Evolutionary conservation across 305 asterid genomes (phyloP).

Genomic region (Solanum chacoense): DNA sequence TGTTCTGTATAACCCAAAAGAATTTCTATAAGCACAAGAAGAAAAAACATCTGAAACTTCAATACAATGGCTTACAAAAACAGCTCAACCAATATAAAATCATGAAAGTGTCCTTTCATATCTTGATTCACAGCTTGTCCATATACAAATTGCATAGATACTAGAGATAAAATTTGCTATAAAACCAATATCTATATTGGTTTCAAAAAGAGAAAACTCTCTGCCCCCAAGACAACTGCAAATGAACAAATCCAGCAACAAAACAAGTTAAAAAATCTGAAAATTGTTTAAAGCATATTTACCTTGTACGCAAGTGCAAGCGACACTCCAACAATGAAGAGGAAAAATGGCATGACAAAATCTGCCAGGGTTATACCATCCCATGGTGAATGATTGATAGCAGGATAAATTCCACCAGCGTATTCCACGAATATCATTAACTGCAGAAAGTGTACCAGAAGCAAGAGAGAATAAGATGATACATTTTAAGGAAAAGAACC

Average conservation of each 20-base stretch:
- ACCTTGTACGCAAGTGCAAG: slow-evolving; percentile 71
- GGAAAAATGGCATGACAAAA: slow-evolving; percentile 71
- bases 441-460: slow-evolving; percentile 21
- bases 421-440: slow-evolving; percentile 63
- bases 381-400: slow-evolving; percentile 78
- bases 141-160: neutral
- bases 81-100: neutral
- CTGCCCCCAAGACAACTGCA: neutral
- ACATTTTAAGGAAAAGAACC: neutral
- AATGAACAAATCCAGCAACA: neutral
- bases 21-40: slow-evolving; percentile 4
- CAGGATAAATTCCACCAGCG: slow-evolving; percentile 55
- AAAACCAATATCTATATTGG: neutral
- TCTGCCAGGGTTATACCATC: slow-evolving; percentile 66
- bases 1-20: slow-evolving; percentile 23
- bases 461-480: neutral
- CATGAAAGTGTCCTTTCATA: neutral
- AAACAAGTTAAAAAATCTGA: neutral
- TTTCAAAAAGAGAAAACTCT: neutral
- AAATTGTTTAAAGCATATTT: neutral
- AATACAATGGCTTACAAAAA: neutral
- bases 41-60: neutral
- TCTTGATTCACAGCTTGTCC: neutral
- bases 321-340: slow-evolving; percentile 66
- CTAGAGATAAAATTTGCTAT: neutral